Evolutionary conservation across 1,139 yeast genomes (phyloP).

Genomic region (Casaregolazyma suthepensis): DNA sequence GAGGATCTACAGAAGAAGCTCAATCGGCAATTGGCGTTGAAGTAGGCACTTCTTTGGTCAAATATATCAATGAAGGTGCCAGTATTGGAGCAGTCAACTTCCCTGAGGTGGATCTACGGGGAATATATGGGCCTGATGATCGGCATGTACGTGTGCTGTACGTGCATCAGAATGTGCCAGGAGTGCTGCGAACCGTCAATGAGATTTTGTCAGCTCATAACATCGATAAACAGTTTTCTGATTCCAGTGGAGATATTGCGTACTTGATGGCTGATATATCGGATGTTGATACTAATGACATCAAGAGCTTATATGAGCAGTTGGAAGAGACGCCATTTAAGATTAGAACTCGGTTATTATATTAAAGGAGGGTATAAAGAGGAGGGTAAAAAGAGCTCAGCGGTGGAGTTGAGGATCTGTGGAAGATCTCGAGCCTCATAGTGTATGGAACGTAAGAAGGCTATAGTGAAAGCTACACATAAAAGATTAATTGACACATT

Average conservation of each 20-base stretch:
- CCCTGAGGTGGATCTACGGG: conserved; percentile 96
- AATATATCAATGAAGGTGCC: conserved; percentile 93
- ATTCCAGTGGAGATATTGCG: conserved; percentile 93
- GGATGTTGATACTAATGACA: conserved; percentile 74
- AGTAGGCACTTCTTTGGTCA: conserved; percentile 78
- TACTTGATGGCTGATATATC: conserved; percentile 97
- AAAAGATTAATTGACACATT: too few relatives aligned
- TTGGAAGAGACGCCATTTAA: conserved; percentile 87
- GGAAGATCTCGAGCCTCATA: too few relatives aligned
- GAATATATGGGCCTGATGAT: conserved; percentile 81
- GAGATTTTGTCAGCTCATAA: conserved; percentile 92
- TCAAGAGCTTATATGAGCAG: conserved; percentile 77
- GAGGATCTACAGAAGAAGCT: conserved; percentile 99
- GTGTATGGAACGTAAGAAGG: too few relatives aligned
- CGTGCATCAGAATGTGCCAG: conserved; percentile 97
- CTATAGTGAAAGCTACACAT: too few relatives aligned
- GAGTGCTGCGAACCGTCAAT: conserved; percentile 96
- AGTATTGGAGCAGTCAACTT: conserved; percentile 97
- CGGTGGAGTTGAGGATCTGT: neutral
- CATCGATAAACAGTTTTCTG: conserved; percentile 96
- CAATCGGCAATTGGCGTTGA: conserved; percentile 97
- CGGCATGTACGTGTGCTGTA: conserved; percentile 85
- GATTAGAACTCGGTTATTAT: conserved; percentile 84
- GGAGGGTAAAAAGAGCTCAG: neutral
- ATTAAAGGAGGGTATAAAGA: conserved; percentile 36